Conservation (phyloP, 2,329 filamentous ascomycete species). For the Ceratocystis variospora region DNA sequence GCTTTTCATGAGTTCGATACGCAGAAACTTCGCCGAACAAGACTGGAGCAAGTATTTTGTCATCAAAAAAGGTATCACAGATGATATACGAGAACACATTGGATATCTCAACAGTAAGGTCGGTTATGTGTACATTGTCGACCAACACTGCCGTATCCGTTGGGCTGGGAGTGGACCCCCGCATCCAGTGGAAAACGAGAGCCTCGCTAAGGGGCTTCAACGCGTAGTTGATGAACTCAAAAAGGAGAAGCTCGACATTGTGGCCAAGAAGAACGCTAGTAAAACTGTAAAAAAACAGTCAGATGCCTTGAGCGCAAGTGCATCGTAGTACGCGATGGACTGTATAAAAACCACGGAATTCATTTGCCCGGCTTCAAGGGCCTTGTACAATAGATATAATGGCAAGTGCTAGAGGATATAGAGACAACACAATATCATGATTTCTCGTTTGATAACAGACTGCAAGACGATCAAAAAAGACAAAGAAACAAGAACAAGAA, state of each 20-base stretch:
- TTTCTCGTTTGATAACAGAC: conserved; percentile 1
- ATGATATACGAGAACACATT: conserved; percentile 48
- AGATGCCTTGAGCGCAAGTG: neutral
- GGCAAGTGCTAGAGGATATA: neutral
- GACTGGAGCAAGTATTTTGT: conserved; percentile 50
- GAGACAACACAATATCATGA: neutral
- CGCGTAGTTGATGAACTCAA: conserved; percentile 48
- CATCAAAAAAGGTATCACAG: conserved; percentile 43
- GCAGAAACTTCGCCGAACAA: conserved; percentile 35
- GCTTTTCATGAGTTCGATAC: conserved; percentile 41
- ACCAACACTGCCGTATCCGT: conserved; percentile 73
- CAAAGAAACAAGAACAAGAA: neutral
- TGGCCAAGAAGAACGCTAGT: conserved; percentile 19
- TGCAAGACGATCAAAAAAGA: neutral
- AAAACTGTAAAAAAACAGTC: neutral
- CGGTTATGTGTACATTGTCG: conserved; percentile 84
- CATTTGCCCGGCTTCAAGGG: neutral
- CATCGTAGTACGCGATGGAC: conserved; percentile 15
- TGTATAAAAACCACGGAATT: neutral
- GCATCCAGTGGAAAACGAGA: conserved; percentile 50
- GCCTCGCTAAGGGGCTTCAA: conserved; percentile 49
- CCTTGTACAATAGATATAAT: conserved; percentile 1
- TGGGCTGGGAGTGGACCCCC: conserved; percentile 78
- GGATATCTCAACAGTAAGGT: conserved; percentile 78
- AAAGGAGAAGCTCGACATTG: conserved; percentile 26